These are phyloP conservation scores for Citrus sp. DNA, from an alignment of 345 rosid species.

Conservation along the genomic window DNA sequence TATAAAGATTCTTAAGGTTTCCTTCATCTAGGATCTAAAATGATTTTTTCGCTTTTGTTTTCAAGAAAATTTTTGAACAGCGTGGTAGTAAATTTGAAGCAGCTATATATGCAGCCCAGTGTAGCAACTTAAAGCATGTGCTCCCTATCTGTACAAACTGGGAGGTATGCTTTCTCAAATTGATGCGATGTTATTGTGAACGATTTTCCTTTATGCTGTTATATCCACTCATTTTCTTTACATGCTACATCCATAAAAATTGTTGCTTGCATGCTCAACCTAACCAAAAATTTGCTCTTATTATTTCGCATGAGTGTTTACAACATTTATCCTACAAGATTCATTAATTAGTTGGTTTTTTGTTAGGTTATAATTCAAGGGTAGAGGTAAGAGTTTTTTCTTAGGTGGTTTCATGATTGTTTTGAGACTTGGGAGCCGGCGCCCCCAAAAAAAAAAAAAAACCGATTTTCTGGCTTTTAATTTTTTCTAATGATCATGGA, in stretches of 20 bases:
- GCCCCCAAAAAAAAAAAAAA: fast-evolving
- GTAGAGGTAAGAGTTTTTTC: not conserved
- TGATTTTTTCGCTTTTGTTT: slow-evolving; percentile 18
- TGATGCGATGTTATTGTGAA: slow-evolving; percentile 6
- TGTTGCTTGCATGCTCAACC: not conserved
- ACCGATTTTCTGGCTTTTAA: no score
- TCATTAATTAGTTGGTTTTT: not conserved
- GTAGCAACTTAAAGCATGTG: slow-evolving; percentile 86
- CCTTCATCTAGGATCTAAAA: slow-evolving; percentile 7
- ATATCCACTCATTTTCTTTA: not conserved
- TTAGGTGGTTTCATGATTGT: not conserved
- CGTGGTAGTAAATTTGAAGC: slow-evolving; percentile 80
- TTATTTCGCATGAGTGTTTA: not conserved
- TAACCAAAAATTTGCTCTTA: not conserved
- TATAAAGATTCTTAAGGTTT: not conserved
- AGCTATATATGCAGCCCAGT: slow-evolving; percentile 83
- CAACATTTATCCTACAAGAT: not conserved
- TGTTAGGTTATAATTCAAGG: not conserved
- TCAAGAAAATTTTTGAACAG: slow-evolving; percentile 88
- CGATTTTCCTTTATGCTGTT: not conserved
- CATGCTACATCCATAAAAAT: not conserved
- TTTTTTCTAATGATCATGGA: no score
- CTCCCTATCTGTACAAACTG: slow-evolving; percentile 90
- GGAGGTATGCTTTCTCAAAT: slow-evolving; percentile 60
- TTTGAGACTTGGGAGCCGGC: not conserved